Conservation (phyloP, 2,329 filamentous ascomycete genomes). For the Zymoseptoria pseudotritici region DNA sequence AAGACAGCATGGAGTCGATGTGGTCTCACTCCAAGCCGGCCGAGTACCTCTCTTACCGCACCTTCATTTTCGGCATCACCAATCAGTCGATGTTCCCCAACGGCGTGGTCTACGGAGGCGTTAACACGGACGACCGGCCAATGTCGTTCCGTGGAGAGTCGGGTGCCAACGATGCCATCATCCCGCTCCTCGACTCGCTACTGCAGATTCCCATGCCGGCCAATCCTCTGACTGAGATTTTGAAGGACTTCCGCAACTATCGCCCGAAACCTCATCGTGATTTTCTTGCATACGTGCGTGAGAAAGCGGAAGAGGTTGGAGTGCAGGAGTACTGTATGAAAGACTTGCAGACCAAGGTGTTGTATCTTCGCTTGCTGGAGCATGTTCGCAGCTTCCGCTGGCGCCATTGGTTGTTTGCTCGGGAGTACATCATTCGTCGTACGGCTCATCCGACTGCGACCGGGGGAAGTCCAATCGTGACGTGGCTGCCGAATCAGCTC, state of each 20-base stretch:
- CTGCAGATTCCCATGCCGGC: slow-evolving; percentile 79
- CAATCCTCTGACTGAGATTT: slow-evolving; percentile 80
- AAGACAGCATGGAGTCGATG: slow-evolving; percentile 51
- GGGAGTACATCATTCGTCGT: slow-evolving; percentile 76
- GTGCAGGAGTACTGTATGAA: slow-evolving; percentile 49
- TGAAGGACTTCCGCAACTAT: slow-evolving; percentile 83
- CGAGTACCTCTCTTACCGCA: slow-evolving; percentile 83
- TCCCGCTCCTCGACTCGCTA: slow-evolving; percentile 79
- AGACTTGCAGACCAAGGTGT: slow-evolving; percentile 30
- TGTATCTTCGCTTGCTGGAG: slow-evolving; percentile 51
- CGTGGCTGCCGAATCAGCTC: slow-evolving; percentile 77
- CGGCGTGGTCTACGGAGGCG: slow-evolving; percentile 82
- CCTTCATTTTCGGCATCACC: slow-evolving; percentile 95
- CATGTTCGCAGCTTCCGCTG: slow-evolving; percentile 76
- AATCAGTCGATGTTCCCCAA: slow-evolving; percentile 89
- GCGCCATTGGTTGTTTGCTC: slow-evolving; percentile 78
- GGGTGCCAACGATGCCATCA: slow-evolving; percentile 90
- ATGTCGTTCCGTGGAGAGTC: slow-evolving; percentile 84
- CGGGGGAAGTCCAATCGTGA: slow-evolving; percentile 74
- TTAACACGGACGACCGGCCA: slow-evolving; percentile 57
- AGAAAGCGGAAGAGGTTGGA: slow-evolving; percentile 43
- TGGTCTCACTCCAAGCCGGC: slow-evolving; percentile 79
- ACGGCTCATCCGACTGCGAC: slow-evolving; percentile 71
- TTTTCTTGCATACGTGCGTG: slow-evolving; percentile 67
- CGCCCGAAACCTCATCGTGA: slow-evolving; percentile 80